phyloP scores from a whole-genome alignment of 2,329 filamentous ascomycete species.

The Neurospora sp. region DNA sequence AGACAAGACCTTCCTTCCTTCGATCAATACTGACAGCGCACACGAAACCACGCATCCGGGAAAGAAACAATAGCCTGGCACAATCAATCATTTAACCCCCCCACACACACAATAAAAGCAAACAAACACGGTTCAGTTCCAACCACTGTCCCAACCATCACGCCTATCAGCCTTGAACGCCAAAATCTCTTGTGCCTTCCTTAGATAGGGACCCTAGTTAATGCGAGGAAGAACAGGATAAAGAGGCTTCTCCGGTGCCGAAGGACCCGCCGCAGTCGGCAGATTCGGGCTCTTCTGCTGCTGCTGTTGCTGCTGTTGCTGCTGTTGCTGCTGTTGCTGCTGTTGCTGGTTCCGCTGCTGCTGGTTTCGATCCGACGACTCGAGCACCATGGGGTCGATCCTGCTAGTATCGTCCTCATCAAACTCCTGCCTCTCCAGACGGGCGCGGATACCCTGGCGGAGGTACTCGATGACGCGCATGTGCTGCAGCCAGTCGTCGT shows the following conservation, averaged over 20 bases:
- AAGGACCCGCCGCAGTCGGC: not conserved
- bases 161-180: not conserved
- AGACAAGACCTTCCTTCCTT: not conserved
- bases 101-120: not conserved
- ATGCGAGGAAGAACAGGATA: constrained; percentile 8
- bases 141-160: not conserved
- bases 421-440: constrained; percentile 49
- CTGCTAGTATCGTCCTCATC: constrained; percentile 22
- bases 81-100: not conserved
- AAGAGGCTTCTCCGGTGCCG: constrained; percentile 5
- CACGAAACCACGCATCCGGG: not conserved
- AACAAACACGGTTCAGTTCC: not conserved
- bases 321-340: not conserved
- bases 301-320: not conserved
- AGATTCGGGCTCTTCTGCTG: not conserved
- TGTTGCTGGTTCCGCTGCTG: not conserved
- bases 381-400: constrained; percentile 25
- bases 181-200: not conserved
- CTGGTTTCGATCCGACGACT: constrained; percentile 8
- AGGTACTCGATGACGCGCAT: constrained; percentile 55
- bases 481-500: constrained; percentile 57
- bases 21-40: not conserved
- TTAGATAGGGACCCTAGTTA: not conserved
- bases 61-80: not conserved
- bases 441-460: constrained; percentile 45